Evolutionary conservation across 2,329 filamentous ascomycete genomes (phyloP).

Genomic region (Monilinia fructigena): DNA sequence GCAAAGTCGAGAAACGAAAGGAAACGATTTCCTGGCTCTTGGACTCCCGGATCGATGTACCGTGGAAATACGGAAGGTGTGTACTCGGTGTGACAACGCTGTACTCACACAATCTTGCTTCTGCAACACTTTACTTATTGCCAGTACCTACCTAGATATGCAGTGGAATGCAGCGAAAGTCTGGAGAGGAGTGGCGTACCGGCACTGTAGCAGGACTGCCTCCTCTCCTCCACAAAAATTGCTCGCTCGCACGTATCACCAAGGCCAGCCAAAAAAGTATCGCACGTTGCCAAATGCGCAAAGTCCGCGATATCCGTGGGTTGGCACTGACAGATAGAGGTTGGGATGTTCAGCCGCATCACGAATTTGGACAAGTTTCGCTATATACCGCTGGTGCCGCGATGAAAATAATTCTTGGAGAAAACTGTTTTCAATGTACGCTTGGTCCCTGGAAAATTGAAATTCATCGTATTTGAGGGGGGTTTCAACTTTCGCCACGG

Average conservation of each 20-base stretch:
- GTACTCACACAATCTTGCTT: too few relatives aligned
- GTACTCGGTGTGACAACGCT: too few relatives aligned
- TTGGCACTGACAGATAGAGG: neutral
- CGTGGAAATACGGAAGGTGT: neutral
- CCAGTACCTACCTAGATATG: too few relatives aligned
- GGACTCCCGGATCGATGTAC: constrained; percentile 8
- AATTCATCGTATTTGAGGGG: neutral
- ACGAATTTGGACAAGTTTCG: neutral
- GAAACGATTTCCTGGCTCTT: constrained; percentile 6
- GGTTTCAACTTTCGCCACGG: neutral
- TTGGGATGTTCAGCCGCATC: too few relatives aligned
- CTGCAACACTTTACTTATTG: too few relatives aligned
- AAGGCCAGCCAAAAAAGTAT: too few relatives aligned
- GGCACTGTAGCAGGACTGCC: too few relatives aligned
- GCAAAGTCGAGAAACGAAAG: neutral
- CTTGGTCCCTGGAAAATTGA: neutral
- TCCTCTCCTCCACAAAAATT: too few relatives aligned
- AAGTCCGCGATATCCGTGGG: neutral
- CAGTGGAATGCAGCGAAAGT: too few relatives aligned
- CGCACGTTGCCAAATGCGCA: too few relatives aligned
- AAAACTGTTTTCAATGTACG: neutral
- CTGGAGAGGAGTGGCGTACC: too few relatives aligned
- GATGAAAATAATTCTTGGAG: neutral
- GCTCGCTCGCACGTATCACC: too few relatives aligned
- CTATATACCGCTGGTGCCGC: constrained; percentile 11